Evolutionary conservation across 495 filamentous ascomycete species (phyloP).

Genomic region (Penicillium bialowiezense): DNA sequence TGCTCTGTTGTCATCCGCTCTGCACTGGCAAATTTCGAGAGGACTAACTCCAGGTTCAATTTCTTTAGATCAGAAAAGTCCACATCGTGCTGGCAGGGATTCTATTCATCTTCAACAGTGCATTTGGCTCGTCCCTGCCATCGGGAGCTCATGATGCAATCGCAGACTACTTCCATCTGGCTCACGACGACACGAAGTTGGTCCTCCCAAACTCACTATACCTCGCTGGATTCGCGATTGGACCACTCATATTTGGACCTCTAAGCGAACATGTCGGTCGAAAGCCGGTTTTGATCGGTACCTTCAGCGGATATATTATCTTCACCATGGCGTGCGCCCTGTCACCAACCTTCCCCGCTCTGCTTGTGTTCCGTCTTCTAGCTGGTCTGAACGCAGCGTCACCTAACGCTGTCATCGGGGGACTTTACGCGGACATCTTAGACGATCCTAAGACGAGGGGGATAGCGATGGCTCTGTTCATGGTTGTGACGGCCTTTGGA

Average conservation of each 20-base stretch:
- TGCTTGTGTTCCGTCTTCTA: slow-evolving; percentile 44
- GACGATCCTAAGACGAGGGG: slow-evolving; percentile 11
- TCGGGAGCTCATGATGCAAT: slow-evolving; percentile 31
- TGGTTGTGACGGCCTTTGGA: slow-evolving; percentile 45
- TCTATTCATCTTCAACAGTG: slow-evolving; percentile 60
- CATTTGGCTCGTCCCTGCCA: slow-evolving; percentile 48
- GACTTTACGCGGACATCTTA: slow-evolving; percentile 40
- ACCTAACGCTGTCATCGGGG: slow-evolving; percentile 38
- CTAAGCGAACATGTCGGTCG: slow-evolving; percentile 65
- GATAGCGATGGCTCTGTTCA: slow-evolving; percentile 39
- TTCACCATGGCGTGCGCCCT: slow-evolving; percentile 43
- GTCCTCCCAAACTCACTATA: slow-evolving; percentile 65
- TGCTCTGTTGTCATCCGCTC: too few species aligned
- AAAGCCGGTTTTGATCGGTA: slow-evolving; percentile 51
- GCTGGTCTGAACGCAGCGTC: slow-evolving; percentile 32
- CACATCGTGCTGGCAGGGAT: slow-evolving; percentile 42
- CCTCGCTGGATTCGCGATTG: slow-evolving; percentile 58
- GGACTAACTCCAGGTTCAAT: too few species aligned
- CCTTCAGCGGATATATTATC: slow-evolving; percentile 45
- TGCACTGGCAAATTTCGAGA: too few species aligned
- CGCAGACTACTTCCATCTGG: slow-evolving; percentile 42
- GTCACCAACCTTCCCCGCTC: slow-evolving; percentile 27
- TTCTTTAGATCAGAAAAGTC: too few species aligned
- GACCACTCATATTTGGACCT: slow-evolving; percentile 59
- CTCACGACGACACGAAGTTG: slow-evolving; percentile 39